phyloP scores from a whole-genome alignment of 352 stramenopile species.

The Phytophthora vignae region DNA sequence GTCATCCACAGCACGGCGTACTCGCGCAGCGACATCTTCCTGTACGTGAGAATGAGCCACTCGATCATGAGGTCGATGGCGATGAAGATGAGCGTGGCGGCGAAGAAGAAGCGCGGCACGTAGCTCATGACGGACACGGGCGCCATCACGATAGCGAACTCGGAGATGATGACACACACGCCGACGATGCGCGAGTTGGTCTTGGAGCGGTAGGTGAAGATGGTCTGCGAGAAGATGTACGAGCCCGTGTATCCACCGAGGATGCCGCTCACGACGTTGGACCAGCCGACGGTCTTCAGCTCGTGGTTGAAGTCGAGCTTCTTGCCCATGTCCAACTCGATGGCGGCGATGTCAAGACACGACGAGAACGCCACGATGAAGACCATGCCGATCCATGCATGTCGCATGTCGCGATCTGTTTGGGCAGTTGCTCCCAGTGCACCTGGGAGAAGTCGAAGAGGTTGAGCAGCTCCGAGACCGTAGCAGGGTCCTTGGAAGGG shows the following conservation, averaged over 20 bases:
- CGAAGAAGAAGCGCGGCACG: constrained; percentile 98
- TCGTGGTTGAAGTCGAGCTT: constrained; percentile 96
- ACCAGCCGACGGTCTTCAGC: constrained; percentile 94
- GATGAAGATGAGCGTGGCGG: constrained; percentile 96
- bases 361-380: constrained; percentile 97
- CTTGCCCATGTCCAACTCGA: constrained; percentile 96
- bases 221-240: constrained; percentile 99
- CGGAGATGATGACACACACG: constrained; percentile 85
- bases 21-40: constrained; percentile 85
- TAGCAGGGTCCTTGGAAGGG: constrained; percentile 59
- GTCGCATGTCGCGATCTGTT: constrained; percentile 91
- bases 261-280: constrained; percentile 95
- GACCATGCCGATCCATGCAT: constrained; percentile 97
- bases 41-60: constrained; percentile 92
- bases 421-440: constrained; percentile 89
- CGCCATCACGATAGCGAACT: constrained; percentile 87
- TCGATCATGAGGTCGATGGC: constrained; percentile 97
- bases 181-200: constrained; percentile 92
- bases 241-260: constrained; percentile 97
- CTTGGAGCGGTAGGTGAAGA: constrained; percentile 95
- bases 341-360: constrained; percentile 96
- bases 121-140: constrained; percentile 94
- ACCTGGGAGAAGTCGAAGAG: constrained; percentile 93
- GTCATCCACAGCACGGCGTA: constrained; percentile 93
- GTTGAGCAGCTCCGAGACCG: constrained; percentile 70